phyloP scores from a whole-genome alignment of 768 basidiomycete genomes.

The Russula ochroleuca region DNA sequence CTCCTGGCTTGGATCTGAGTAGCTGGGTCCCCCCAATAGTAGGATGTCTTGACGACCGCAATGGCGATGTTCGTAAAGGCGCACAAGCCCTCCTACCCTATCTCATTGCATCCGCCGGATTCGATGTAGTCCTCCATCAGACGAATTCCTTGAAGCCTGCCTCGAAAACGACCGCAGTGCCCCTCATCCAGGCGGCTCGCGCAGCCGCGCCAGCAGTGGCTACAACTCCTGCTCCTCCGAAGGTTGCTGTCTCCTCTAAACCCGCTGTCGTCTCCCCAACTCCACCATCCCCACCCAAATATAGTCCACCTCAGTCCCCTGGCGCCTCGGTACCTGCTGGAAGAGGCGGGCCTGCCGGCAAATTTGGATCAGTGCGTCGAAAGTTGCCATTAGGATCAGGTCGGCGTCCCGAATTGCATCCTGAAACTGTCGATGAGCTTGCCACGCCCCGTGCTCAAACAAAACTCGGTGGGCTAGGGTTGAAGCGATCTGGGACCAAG shows the following conservation, averaged over 20 bases:
- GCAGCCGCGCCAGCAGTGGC: constrained; percentile 37
- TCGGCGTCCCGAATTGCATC: constrained; percentile 45
- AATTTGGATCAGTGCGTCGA: constrained; percentile 62
- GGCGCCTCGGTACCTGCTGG: constrained; percentile 36
- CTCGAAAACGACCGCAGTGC: constrained; percentile 75
- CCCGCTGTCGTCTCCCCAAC: constrained; percentile 28
- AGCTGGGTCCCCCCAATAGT: constrained; percentile 64
- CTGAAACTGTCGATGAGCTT: constrained; percentile 38
- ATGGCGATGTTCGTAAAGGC: constrained; percentile 84
- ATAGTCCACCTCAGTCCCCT: constrained; percentile 46
- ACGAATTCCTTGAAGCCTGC: constrained; percentile 88
- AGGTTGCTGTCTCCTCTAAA: constrained; percentile 26
- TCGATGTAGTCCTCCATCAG: constrained; percentile 81
- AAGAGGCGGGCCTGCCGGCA: constrained; percentile 42
- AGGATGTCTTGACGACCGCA: constrained; percentile 85
- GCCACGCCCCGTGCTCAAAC: constrained; percentile 32
- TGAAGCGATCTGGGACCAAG: constrained; percentile 45
- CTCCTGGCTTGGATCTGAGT: constrained; percentile 60
- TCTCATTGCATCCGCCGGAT: constrained; percentile 71
- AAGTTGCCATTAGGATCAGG: constrained; percentile 60
- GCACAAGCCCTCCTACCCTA: constrained; percentile 77
- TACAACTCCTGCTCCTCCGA: constrained; percentile 27
- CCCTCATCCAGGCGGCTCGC: constrained; percentile 84
- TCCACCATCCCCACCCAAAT: constrained; percentile 31
- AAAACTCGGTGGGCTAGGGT: constrained; percentile 28